Evolutionary conservation across 2,329 filamentous ascomycete genomes (phyloP), one percentile per base, ranked within the genome.

Genomic region (Dothiorella sarmentorum): DNA sequence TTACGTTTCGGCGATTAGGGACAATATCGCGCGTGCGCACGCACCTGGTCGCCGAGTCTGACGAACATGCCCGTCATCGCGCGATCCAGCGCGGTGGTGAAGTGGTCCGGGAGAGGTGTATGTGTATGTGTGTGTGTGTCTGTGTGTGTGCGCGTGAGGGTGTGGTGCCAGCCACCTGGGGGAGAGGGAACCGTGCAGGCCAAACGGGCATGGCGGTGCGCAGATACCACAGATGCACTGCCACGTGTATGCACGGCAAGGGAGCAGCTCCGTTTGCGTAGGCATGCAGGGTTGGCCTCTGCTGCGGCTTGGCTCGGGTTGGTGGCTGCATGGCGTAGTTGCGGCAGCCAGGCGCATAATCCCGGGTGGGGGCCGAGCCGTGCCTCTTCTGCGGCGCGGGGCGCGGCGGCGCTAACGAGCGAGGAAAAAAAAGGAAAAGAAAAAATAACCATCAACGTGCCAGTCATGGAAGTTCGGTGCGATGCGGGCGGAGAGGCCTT

Each of bases 241-340:
- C 60, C 56, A 61, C 60, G 60, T 61, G 60, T 61, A 60, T 58
- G 52, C 45, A 37, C 37, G 35, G 44, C 42, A 56, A 49, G 20
- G 52, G 49, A 22, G 49, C 27, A 33, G n/a, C n/a, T n/a, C n/a
- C n/a, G n/a, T n/a, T 31, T 55, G 49, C 15, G 18, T 55, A 22
- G 33, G 17, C 29, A 31, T 31, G 29, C 29, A 37, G 35, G 11
- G 7, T 6, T 6, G 11, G 33, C 15, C 24, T 17, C n/a, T n/a
- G n/a, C n/a, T 17, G 26, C 18, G 15, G 18, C 53, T 33, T 37
- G 33, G 33, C 33, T 26, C 40, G 40, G 40, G 20, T 43, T 26
- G 47, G 29, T 15, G 31, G 11, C n/a, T 17, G 44, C 26, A 27
- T 9, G 4, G 18, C 15, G 33, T 18, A 38, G 31, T 9, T 37